A percentile compares a stretch with the other conserved stretches of the same genome.
These are phyloP conservation scores for Solanum chmielewskii DNA, from an alignment of 257 asterid species.

Conservation along the genomic window DNA sequence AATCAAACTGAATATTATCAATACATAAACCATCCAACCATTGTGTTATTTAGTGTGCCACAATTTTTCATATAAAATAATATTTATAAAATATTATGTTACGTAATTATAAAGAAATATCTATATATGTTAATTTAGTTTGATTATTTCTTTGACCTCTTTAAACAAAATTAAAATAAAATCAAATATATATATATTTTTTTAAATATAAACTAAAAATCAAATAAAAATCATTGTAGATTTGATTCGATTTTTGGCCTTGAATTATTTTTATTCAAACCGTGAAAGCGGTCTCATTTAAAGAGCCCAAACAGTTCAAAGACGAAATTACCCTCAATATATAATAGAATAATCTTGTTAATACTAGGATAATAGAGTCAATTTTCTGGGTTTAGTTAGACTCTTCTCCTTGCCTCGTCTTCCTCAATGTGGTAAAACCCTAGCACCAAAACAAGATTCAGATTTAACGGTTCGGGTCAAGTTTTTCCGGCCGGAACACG, in stretches of 20 bases:
- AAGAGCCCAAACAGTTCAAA: neutral
- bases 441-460: neutral
- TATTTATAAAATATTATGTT: neutral
- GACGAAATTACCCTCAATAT: neutral
- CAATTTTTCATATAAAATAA: no score
- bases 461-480: neutral
- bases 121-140: neutral
- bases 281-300: neutral
- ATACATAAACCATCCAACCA: no score
- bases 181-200: accelerated
- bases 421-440: neutral
- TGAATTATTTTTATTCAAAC: neutral
- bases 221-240: no score
- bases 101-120: no score
- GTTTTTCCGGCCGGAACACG: neutral
- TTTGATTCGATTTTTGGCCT: no score
- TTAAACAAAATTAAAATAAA: no score
- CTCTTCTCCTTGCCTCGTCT: neutral
- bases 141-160: no score
- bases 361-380: neutral
- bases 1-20: no score
- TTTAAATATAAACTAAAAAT: no score
- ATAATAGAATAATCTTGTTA: neutral
- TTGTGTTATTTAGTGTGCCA: no score
- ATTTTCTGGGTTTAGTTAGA: neutral